A percentile compares a stretch with the other conserved stretches of the same genome.
These are phyloP conservation scores for Hemisphaericaspora nanyangensis DNA, from an alignment of 805 yeast genomes.

Conservation along the genomic window DNA sequence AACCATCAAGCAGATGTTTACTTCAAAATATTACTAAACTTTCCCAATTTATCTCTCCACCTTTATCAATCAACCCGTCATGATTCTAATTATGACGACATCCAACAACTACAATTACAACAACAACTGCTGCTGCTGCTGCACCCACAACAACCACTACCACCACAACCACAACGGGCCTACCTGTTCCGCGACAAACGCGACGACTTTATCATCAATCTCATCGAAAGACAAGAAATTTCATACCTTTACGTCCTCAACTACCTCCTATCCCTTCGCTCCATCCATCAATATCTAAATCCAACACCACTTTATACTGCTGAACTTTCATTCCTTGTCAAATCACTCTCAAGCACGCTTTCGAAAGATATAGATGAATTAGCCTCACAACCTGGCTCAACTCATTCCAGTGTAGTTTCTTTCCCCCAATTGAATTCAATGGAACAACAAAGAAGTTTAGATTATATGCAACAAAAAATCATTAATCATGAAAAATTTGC, in stretches of 20 bases:
- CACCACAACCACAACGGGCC: too few relatives aligned
- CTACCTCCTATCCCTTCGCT: constrained; percentile 16
- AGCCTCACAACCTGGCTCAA: constrained; percentile 19
- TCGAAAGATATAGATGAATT: constrained; percentile 21
- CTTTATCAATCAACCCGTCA: constrained; percentile 3
- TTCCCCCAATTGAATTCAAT: constrained; percentile 8
- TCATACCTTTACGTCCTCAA: constrained; percentile 25
- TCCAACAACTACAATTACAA: too few relatives aligned
- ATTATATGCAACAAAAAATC: constrained; percentile 1
- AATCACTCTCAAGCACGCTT: constrained; percentile 17
- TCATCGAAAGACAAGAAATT: constrained; percentile 25
- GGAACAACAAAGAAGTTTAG: not conserved
- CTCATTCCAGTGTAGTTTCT: constrained; percentile 17
- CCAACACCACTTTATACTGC: constrained; percentile 12
- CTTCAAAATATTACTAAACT: constrained; percentile 19
- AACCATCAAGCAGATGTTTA: constrained; percentile 18
- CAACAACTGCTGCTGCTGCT: too few relatives aligned
- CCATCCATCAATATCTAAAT: constrained; percentile 14
- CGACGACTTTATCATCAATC: constrained; percentile 3
- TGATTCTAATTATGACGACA: too few relatives aligned
- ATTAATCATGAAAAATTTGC: not conserved
- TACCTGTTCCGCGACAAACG: too few relatives aligned
- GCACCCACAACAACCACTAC: too few relatives aligned
- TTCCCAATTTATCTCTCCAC: constrained; percentile 18
- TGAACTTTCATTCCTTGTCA: constrained; percentile 15